Evolutionary conservation across 2,329 filamentous ascomycete species (phyloP).

Genomic region (Emydomyces testavorans): DNA sequence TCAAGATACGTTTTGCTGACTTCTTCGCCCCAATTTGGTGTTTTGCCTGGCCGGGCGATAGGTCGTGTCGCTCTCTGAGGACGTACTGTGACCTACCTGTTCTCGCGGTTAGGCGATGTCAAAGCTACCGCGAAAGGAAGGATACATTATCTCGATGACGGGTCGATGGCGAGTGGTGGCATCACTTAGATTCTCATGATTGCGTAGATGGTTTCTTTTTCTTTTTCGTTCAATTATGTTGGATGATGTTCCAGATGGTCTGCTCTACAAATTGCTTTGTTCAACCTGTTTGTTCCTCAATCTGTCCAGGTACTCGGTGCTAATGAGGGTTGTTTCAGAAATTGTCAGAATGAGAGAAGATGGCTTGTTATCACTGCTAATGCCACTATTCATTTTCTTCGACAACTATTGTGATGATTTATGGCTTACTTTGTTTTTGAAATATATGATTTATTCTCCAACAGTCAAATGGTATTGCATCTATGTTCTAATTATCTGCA

Average conservation of each 20-base stretch:
- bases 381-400: neutral
- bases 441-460: neutral
- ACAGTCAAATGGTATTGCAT: neutral
- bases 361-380: neutral
- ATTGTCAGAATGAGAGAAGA: neutral
- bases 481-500: neutral
- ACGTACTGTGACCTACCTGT: neutral
- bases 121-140: conserved; percentile 11
- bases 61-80: neutral
- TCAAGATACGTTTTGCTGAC: neutral
- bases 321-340: conserved; percentile 7
- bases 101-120: neutral
- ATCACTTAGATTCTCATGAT: conserved; percentile 35
- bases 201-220: conserved; percentile 4
- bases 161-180: conserved; percentile 34
- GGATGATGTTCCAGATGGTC: conserved; percentile 1
- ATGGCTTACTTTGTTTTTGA: neutral
- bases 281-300: conserved; percentile 3
- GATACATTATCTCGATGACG: conserved; percentile 8
- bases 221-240: conserved; percentile 1
- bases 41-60: neutral
- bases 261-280: neutral
- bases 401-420: neutral
- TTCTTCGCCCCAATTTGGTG: neutral
- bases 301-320: neutral